These are phyloP conservation scores for Stagonosporopsis chrysanthemi DNA, from an alignment of 2,329 filamentous ascomycete species.

Conservation along the genomic window DNA sequence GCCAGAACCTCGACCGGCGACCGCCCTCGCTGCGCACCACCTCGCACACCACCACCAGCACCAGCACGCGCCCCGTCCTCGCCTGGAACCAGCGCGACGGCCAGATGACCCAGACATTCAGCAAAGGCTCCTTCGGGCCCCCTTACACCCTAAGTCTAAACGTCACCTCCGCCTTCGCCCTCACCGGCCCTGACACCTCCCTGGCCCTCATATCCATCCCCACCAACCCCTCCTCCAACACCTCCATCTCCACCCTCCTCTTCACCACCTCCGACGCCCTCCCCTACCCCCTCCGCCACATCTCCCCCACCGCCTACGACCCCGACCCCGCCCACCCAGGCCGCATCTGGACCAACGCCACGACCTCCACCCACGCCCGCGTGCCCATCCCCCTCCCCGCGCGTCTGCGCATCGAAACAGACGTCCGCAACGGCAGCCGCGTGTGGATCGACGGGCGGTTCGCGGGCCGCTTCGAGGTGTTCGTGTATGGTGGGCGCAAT, in stretches of 20 bases:
- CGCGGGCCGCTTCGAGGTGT: conserved; percentile 62
- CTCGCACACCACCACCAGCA: conserved; percentile 3
- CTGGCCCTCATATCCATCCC: conserved; percentile 46
- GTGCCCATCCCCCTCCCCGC: conserved; percentile 48
- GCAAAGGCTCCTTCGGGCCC: conserved; percentile 55
- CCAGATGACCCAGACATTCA: conserved; percentile 29
- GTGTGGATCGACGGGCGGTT: conserved; percentile 59
- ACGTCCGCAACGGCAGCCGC: conserved; percentile 56
- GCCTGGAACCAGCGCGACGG: conserved; percentile 40
- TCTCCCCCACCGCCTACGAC: conserved; percentile 56
- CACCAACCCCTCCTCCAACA: conserved; percentile 24
- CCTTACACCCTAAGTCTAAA: conserved; percentile 55
- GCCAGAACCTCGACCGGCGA: conserved; percentile 56
- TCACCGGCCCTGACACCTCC: conserved; percentile 55
- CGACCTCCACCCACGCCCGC: conserved; percentile 55
- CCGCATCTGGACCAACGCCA: conserved; percentile 61
- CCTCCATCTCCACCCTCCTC: conserved; percentile 38
- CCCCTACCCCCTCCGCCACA: conserved; percentile 59
- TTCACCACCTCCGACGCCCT: conserved; percentile 52
- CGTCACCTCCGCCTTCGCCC: conserved; percentile 53
- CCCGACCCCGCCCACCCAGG: conserved; percentile 57
- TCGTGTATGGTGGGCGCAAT: conserved; percentile 62
- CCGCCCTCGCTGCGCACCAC: conserved; percentile 15
- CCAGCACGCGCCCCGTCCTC: conserved; percentile 29
- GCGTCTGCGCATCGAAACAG: conserved; percentile 54